Evolutionary conservation across 1,284 basidiomycete species (phyloP), one percentile per base, ranked within the genome.

Genomic region (Trametes sp.): DNA sequence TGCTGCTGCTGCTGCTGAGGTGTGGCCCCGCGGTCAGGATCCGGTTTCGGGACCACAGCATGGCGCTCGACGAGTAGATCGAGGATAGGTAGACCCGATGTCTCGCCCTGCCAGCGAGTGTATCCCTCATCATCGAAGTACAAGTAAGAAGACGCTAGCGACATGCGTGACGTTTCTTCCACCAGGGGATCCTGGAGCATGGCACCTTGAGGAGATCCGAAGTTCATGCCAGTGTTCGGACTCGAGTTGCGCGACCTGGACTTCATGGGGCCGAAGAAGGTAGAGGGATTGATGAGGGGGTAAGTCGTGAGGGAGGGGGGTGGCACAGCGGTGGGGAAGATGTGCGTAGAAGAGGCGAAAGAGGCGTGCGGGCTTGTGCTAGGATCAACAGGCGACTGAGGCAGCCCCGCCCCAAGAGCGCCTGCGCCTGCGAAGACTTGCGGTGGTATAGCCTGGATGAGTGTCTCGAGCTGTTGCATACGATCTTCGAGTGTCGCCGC

Each of bases 61-160:
- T 81, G 81, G 35, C 80, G 78, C 72, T 94, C 92, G 24, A 93
- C 84, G 29, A 96, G 79, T 9, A 94, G 77, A 72, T 95, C 92
- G 31, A 96, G 84, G 14, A 96, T 83, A 2, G 94, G 94, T 2
- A 96, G 83, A 16, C 94, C 94, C 2, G 94, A 96, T 0, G 93
- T 93, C 71, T 95, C 93, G 35, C 94, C 94, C 78, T 94, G 92
- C 92, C 92, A 94, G 60, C 92, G 80, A 0, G 92, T 91, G 72
- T 88, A 90, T 0, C 91, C 91, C 73, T 93, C 90, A 71, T 93
- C 91, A 67, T 93, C 91, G 61, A 92, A 87, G 72, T 93, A 93
- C 23, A 93, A 81, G 72, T 93, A 93, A 0, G 89, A 90, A 0
- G 89, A 88, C 0, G 87, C 84, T 38, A 92, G 74, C 0, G 87